A percentile compares a stretch with the other conserved stretches of the same genome.
Evolutionary conservation across 306 rosid species (phyloP).

Genomic region (Quillaja saponaria): DNA sequence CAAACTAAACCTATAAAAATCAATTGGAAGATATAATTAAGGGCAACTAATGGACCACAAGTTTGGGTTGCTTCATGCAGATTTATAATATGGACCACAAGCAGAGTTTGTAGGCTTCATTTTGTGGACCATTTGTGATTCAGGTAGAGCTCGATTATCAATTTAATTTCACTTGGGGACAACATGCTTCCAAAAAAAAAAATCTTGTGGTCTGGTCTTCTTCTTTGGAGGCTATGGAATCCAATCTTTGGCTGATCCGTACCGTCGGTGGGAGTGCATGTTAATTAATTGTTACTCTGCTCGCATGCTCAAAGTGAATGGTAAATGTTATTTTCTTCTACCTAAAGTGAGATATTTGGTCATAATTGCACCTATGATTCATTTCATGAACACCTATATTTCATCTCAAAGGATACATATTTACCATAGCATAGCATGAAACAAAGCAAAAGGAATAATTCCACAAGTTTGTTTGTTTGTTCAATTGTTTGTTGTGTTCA

Average conservation of each 20-base stretch:
- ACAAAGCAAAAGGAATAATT: constrained; percentile 31
- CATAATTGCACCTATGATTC: constrained; percentile 25
- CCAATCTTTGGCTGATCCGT: no score
- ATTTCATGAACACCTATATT: constrained; percentile 16
- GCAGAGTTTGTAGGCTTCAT: constrained; percentile 17
- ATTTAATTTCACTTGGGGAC: constrained; percentile 26
- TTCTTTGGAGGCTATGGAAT: no score
- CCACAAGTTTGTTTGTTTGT: no score
- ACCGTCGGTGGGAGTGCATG: no score
- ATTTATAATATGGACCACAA: constrained; percentile 32
- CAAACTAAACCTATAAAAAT: no score
- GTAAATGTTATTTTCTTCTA: constrained; percentile 29
- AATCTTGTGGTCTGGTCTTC: no score
- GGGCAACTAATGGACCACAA: constrained; percentile 30
- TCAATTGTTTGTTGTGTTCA: constrained; percentile 17
- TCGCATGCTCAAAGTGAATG: constrained; percentile 21
- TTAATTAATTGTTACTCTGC: no score
- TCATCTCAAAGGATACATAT: constrained; percentile 14
- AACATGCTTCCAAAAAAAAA: constrained; percentile 23
- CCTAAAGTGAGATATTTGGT: constrained; percentile 10
- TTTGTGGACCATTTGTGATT: constrained; percentile 27
- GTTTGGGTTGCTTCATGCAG: constrained; percentile 14
- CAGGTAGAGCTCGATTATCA: constrained; percentile 9
- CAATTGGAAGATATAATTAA: constrained; percentile 6
- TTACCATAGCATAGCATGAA: constrained; percentile 35